Conservation (phyloP, 2,329 filamentous ascomycete genomes). For the Beauveria australis region DNA sequence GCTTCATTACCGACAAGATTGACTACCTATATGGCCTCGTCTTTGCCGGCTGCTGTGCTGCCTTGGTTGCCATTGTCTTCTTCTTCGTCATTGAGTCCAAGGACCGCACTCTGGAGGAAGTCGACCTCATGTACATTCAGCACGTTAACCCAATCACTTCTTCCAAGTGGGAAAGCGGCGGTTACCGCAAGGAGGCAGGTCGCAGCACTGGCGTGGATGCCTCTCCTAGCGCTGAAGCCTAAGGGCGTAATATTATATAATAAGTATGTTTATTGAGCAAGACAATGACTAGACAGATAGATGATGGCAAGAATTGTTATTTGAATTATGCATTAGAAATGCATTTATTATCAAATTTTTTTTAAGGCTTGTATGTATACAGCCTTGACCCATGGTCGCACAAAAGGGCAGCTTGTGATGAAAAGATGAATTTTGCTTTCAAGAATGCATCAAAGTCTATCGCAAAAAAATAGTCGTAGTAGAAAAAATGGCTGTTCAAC, state of each 20-base stretch:
- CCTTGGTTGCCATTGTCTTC: slow-evolving; percentile 58
- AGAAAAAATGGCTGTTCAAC: not conserved
- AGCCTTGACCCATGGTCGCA: no score
- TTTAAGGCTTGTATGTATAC: not conserved
- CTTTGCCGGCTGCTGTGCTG: slow-evolving; percentile 59
- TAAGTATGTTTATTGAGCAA: no score
- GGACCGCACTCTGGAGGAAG: slow-evolving; percentile 64
- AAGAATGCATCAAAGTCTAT: not conserved
- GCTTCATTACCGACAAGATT: slow-evolving; percentile 64
- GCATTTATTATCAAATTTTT: not conserved
- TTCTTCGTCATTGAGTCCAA: slow-evolving; percentile 70
- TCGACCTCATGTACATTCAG: slow-evolving; percentile 65
- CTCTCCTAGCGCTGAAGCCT: not conserved
- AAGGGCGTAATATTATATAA: not conserved
- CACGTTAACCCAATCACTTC: slow-evolving; percentile 42
- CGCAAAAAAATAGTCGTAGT: not conserved
- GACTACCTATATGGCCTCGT: slow-evolving; percentile 64
- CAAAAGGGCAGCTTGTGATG: no score
- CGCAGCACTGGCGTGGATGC: slow-evolving; percentile 1
- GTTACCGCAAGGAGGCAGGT: not conserved
- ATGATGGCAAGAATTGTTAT: not conserved
- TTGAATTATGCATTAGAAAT: not conserved
- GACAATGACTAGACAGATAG: not conserved
- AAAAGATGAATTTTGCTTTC: no score
- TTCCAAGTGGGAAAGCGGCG: slow-evolving; percentile 22